Percentiles rank a stretch among this genome's conserved stretches.
Conservation (phyloP, 805 yeast species). For the Saccharomycopsis fermentans region DNA sequence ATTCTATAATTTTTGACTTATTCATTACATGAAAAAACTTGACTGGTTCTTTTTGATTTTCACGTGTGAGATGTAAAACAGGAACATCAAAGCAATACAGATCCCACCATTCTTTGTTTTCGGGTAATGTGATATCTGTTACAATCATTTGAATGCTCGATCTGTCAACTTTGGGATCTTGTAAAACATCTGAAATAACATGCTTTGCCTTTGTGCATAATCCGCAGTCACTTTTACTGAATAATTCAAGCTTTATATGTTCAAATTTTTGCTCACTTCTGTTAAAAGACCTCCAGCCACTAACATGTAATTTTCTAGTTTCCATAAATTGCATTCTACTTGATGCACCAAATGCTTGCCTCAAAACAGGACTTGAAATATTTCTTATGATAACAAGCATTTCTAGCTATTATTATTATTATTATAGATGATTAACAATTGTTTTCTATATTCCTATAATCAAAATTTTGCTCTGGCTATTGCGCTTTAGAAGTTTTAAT, state of each 20-base stretch:
- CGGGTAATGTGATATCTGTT: slow-evolving; percentile 50
- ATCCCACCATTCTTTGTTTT: slow-evolving; percentile 58
- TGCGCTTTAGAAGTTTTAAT: too few relatives aligned
- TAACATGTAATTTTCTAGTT: neutral
- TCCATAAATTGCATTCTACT: neutral
- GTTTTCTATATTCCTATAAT: too few relatives aligned
- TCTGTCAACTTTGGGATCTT: slow-evolving; percentile 22
- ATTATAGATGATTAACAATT: too few relatives aligned
- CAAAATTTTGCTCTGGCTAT: too few relatives aligned
- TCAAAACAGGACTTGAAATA: too few relatives aligned
- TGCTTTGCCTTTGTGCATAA: slow-evolving; percentile 56
- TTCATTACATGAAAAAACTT: slow-evolving; percentile 63
- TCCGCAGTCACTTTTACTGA: slow-evolving; percentile 60
- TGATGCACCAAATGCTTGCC: too few relatives aligned
- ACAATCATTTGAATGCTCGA: slow-evolving; percentile 28
- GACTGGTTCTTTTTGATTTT: slow-evolving; percentile 34
- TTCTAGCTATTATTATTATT: too few relatives aligned
- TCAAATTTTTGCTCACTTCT: neutral
- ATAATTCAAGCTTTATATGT: slow-evolving; percentile 39
- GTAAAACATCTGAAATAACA: slow-evolving; percentile 36
- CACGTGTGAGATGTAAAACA: slow-evolving; percentile 56
- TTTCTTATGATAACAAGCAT: too few relatives aligned
- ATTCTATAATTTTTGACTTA: slow-evolving; percentile 30
- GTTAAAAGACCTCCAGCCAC: neutral
- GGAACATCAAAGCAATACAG: slow-evolving; percentile 68